Percentiles rank a stretch among this genome's conserved stretches.
Conservation (phyloP, 306 rosid genomes). For the Trifolium dubium region DNA sequence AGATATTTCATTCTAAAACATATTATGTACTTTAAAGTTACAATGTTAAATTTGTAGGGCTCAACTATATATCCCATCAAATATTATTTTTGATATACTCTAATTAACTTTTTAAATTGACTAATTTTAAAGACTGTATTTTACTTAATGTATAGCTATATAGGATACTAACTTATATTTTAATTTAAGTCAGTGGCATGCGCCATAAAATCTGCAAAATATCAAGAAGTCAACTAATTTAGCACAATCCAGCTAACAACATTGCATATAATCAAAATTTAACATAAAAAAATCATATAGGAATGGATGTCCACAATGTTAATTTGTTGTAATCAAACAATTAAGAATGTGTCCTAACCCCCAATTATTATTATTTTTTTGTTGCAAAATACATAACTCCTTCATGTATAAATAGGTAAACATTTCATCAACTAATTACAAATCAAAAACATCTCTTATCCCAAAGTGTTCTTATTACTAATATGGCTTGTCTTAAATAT, state of each 20-base stretch:
- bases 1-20: too few species aligned
- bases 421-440: constrained; percentile 23
- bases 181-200: not conserved
- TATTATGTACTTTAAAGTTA: too few species aligned
- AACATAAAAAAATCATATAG: not conserved
- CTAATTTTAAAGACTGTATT: not conserved
- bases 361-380: too few species aligned
- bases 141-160: not conserved
- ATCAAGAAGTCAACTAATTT: constrained; percentile 22
- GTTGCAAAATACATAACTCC: not conserved
- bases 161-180: not conserved
- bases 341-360: not conserved
- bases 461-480: not conserved
- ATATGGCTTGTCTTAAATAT: constrained; percentile 12
- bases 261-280: constrained; percentile 1
- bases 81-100: not conserved
- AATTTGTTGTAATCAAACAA: not conserved
- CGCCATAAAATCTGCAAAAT: constrained; percentile 22
- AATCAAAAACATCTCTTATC: not conserved
- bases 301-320: constrained; percentile 21
- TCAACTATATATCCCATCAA: too few species aligned
- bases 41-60: too few species aligned
- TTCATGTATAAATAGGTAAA: constrained; percentile 26
- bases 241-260: constrained; percentile 41
- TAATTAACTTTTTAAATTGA: not conserved